Evolutionary conservation across 2,329 filamentous ascomycete species (phyloP), one percentile per base, ranked within the genome.

Genomic region (Talaromyces islandicus): DNA sequence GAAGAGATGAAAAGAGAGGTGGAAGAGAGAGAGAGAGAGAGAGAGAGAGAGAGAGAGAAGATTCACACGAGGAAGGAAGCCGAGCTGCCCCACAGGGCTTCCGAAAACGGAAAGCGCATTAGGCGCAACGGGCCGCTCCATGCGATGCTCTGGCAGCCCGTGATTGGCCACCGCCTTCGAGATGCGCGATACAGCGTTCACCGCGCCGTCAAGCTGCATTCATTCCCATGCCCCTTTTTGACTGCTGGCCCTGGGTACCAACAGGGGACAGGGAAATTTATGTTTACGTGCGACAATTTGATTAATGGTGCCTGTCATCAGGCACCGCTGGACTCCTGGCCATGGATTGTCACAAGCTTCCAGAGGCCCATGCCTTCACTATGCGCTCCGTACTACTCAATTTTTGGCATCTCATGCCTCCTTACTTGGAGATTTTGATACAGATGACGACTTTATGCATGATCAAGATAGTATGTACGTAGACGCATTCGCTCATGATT

Each of bases 91-190:
- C 43, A 46, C 43, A 19, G 1, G 7, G 4, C 7, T 38, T 55
- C 59, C 56, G 27, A 57, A 57, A 56, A 27, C 35, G 60, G 30
- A 59, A 59, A 27, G 46, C 27, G 53, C 60, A 48, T 25, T 48
- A 52, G 46, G 27, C 59, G 59, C 59, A 58, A 55, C 59, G 59
- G 59, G 38, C 59, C 57, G 60, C 60, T 29, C 60, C 56, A 57
- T 58, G 60, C 60, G 51, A 53, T 62, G 60, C 17, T 55, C 60
- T 62, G 60, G 60, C 60, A 60, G 57, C 38, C 30, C 5, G 53
- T 60, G 48, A 60, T 62, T 62, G 60, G 60, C 38, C 25, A n/a
- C 11, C 19, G 19, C 29, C 53, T 52, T 52, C 24, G 24, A 52
- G 48, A 52, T 52, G 17, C 12, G 11, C 27, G 41, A 46, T 46